Evolutionary conservation across 2,329 filamentous ascomycete species (phyloP), one percentile per base, ranked within the genome.

Genomic region (Botrytis elliptica): DNA sequence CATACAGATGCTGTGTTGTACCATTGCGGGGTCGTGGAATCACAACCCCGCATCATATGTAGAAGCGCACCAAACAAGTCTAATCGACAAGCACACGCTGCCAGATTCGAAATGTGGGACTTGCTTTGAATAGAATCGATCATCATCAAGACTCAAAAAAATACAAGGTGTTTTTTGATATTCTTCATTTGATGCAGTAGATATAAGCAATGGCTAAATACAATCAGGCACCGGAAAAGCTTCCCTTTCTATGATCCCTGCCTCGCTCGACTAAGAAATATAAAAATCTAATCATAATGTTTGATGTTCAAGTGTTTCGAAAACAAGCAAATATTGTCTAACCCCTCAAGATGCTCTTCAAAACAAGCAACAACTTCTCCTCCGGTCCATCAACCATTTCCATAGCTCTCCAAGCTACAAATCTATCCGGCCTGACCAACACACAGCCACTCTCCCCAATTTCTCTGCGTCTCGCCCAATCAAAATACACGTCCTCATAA

Each of bases 381-480:
- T 71, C 59, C 1, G 69, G 69, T 18, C 4, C 36, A 40, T 71
- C 59, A 18, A 66, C 33, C 59, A 71, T 66, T 25, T 71, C 38
- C 44, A 71, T 67, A 67, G 49, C 59, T 52, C 74, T 70, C 76
- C 75, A 77, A 9, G 60, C 75, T 9, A 78, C 73, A 25, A 75
- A 59, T 57, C 67, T 76, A 73, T 77, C 76, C 42, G 75, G 77
- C 62, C 76, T 59, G 1, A 77, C 75, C 42, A 77, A 40, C 25
- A 77, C 72, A 29, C 75, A 75, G 18, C 76, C 76, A 18, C 70
- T 74, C 33, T 63, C 63, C 14, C 49, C 38, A 2, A 77, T 25
- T 16, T 69, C 75, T 10, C 63, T 71, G 20, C 74, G 22, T 36
- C 40, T 44, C 8, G 36, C 59, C 75, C 75, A 76, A 40, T 73